A percentile compares a stretch with the other conserved stretches of the same genome.
Conservation (phyloP, 2,329 filamentous ascomycete genomes). For the Aspergillus puulaauensis region DNA sequence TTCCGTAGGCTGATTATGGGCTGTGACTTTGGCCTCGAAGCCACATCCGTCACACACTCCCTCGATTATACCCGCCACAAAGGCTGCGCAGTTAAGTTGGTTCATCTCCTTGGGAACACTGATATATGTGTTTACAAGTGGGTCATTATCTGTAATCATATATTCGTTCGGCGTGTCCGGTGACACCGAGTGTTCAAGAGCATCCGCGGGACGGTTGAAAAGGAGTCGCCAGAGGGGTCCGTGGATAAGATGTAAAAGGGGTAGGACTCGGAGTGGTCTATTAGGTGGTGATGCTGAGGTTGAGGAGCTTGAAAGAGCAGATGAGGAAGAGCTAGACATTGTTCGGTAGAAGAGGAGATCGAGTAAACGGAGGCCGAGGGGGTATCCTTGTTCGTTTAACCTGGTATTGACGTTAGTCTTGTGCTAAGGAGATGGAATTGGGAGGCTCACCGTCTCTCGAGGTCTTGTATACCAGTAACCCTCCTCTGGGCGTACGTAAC, state of each 20-base stretch:
- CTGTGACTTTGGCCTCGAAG: constrained; percentile 84
- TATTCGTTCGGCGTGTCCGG: constrained; percentile 88
- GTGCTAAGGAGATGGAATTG: not conserved
- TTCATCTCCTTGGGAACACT: constrained; percentile 93
- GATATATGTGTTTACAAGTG: constrained; percentile 91
- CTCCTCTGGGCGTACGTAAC: constrained; percentile 89
- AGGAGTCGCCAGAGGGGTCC: constrained; percentile 89
- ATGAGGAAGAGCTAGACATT: constrained; percentile 78
- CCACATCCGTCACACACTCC: constrained; percentile 91
- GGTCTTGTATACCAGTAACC: constrained; percentile 88
- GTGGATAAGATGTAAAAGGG: constrained; percentile 92
- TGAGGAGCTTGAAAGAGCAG: constrained; percentile 77
- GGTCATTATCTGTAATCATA: constrained; percentile 99
- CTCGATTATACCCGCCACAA: constrained; percentile 91
- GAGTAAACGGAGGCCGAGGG: constrained; percentile 88
- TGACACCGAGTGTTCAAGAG: constrained; percentile 82
- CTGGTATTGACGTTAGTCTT: constrained; percentile 45
- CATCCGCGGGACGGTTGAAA: constrained; percentile 86
- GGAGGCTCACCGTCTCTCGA: constrained; percentile 76
- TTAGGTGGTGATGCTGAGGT: constrained; percentile 67
- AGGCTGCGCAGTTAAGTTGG: constrained; percentile 94
- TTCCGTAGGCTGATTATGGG: constrained; percentile 72
- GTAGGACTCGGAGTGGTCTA: constrained; percentile 82
- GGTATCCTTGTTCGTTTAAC: constrained; percentile 87
- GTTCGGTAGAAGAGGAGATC: constrained; percentile 89